Evolutionary conservation across 2,329 filamentous ascomycete genomes (phyloP), one percentile per base, ranked within the genome.

Genomic region (Tothia fuscella): DNA sequence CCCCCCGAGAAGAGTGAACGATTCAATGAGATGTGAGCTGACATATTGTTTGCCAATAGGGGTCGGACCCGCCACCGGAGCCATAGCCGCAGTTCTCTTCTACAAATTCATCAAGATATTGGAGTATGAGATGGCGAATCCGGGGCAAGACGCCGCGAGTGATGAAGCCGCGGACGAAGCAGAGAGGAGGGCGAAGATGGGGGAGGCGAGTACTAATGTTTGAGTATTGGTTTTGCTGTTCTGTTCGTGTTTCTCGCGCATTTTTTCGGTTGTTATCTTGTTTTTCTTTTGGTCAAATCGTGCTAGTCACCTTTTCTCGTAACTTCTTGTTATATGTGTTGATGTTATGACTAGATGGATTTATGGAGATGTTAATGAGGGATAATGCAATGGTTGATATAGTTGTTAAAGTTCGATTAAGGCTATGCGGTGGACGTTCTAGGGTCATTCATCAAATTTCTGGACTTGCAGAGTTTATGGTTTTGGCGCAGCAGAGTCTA

Each of bases 81-180:
- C 43, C 10, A 21, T 46, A 6, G n/a, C 33, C 12, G 43, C 43
- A 16, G 43, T 43, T 4, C 16, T 32, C 3, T 46, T 46, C 29
- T 46, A 46, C 19, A 43, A 43, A 10, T 38, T 44, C 19, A 46
- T 46, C 12, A 43, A 43, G 26, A 33, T 38, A 13, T 20, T 38
- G 20, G 41, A 46, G 31, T 46, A 37, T 37, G 35, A 37, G 14
- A 37, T 37, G 35, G 41, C 34, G 5, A 44, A 44, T 25, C 42
- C 42, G n/a, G 42, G 42, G 20, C 42, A 44, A 14, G 42, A 44
- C 19, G 38, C 29, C 25, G 22, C 38, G 26, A 40, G 38, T 40
- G 24, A 17, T 20, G 29, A 26, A 4, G 29, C 29, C 7, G 38
- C 38, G 26, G 26, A n/a, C 10, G 25, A 40, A 28, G 38, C 22